Conservation (phyloP, 225 moss, liverwort and hornwort species). For the Asterella californica region DNA sequence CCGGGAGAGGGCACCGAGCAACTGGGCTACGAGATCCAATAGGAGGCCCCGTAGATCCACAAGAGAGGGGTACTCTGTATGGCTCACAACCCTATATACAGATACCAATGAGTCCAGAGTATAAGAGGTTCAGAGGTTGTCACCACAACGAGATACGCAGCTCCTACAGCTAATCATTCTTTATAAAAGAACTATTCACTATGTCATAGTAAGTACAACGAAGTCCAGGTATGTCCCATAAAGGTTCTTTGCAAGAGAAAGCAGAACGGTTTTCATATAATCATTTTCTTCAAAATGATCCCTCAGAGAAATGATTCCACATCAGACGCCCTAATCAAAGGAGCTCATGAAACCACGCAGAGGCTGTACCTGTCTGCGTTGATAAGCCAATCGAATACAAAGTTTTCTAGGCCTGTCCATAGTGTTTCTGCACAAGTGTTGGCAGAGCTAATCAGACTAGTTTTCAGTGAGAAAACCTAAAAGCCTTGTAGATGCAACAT, state of each 20-base stretch:
- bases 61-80: slow-evolving; percentile 87
- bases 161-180: too few relatives aligned
- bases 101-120: neutral
- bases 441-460: neutral
- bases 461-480: neutral
- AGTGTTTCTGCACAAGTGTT: slow-evolving; percentile 57
- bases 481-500: neutral
- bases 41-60: slow-evolving; percentile 93
- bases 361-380: slow-evolving; percentile 80
- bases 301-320: too few relatives aligned
- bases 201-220: too few relatives aligned
- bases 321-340: neutral
- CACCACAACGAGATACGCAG: neutral
- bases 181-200: too few relatives aligned
- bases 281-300: too few relatives aligned
- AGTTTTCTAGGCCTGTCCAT: slow-evolving; percentile 86
- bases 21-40: slow-evolving; percentile 91
- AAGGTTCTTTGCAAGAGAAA: too few relatives aligned
- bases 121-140: neutral
- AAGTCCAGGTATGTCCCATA: too few relatives aligned
- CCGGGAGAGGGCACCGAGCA: slow-evolving; percentile 92
- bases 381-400: slow-evolving; percentile 98
- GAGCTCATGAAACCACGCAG: neutral
- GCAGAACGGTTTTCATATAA: too few relatives aligned
- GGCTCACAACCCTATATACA: slow-evolving; percentile 75